Conservation (phyloP, 1,139 yeast genomes). For the Hyphopichia wangnamkhiaoensis region DNA sequence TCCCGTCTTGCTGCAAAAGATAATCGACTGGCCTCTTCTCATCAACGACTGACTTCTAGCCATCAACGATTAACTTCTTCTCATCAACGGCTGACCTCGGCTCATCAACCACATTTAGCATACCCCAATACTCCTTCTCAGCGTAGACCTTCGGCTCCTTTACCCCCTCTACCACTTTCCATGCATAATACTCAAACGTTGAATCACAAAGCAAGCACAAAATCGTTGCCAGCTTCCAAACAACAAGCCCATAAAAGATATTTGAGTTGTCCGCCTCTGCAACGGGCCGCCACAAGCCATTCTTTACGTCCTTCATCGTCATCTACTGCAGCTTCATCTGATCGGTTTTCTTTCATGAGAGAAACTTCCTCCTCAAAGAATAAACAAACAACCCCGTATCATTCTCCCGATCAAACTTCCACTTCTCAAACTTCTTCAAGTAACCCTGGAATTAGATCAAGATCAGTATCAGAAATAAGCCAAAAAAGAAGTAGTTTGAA, state of each 20-base stretch:
- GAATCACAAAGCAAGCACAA: slow-evolving; percentile 9
- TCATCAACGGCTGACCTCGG: too few relatives aligned
- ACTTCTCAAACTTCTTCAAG: neutral
- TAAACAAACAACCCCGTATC: slow-evolving; percentile 17
- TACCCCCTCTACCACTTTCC: neutral
- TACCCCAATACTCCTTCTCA: neutral
- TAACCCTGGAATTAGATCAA: neutral
- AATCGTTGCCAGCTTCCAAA: slow-evolving; percentile 6
- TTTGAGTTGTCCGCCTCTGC: slow-evolving; percentile 4
- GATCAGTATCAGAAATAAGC: slow-evolving; percentile 2
- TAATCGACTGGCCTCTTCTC: slow-evolving; percentile 1
- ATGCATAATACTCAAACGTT: too few relatives aligned
- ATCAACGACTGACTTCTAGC: neutral
- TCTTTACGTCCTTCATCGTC: slow-evolving; percentile 2
- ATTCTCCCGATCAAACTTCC: neutral
- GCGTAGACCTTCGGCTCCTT: neutral
- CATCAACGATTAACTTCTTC: neutral
- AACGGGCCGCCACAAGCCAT: slow-evolving; percentile 13
- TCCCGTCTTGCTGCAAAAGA: too few relatives aligned
- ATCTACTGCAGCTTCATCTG: slow-evolving; percentile 12
- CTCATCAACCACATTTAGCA: neutral
- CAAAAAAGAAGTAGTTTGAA: slow-evolving; percentile 1
- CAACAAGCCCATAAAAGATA: slow-evolving; percentile 1
- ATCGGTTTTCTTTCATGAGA: slow-evolving; percentile 37
- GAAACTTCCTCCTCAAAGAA: slow-evolving; percentile 39